A percentile compares a stretch with the other conserved stretches of the same genome.
Conservation (phyloP, 2,329 filamentous ascomycete genomes). For the Fonsecaea nubica region DNA sequence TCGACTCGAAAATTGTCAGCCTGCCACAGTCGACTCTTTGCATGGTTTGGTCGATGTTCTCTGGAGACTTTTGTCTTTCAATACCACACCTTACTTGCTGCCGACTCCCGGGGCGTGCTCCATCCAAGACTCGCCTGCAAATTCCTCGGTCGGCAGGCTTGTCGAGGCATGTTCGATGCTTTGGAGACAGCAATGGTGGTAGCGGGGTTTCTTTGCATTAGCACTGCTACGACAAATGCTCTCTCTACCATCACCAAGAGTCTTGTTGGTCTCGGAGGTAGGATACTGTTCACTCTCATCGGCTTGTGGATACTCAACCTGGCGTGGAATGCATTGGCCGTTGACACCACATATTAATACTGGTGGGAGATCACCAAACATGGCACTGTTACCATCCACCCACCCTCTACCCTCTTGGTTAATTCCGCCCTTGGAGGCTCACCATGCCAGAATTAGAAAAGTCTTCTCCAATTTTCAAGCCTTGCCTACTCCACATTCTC, state of each 20-base stretch:
- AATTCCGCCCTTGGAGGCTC: background rate
- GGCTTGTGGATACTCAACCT: constrained; percentile 13
- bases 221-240: constrained; percentile 48
- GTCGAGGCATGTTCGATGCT: constrained; percentile 41
- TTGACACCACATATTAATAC: constrained; percentile 3
- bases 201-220: constrained; percentile 52
- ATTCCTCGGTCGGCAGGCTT: constrained; percentile 2
- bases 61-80: constrained; percentile 67
- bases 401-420: background rate
- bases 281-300: background rate
- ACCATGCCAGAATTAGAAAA: constrained; percentile 2
- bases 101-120: constrained; percentile 62
- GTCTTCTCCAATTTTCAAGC: constrained; percentile 15
- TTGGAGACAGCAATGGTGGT: constrained; percentile 46
- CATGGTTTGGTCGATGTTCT: constrained; percentile 63
- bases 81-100: constrained; percentile 67
- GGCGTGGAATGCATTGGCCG: background rate
- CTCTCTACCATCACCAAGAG: constrained; percentile 49
- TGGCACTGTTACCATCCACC: background rate
- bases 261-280: constrained; percentile 40
- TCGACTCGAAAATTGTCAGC: constrained; percentile 50
- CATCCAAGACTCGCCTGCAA: constrained; percentile 42
- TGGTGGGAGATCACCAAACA: background rate
- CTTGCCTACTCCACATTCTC: constrained; percentile 10
- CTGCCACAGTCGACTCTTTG: constrained; percentile 56